phyloP scores from a whole-genome alignment of 768 basidiomycete species.

The Phanerochaete sordida region DNA sequence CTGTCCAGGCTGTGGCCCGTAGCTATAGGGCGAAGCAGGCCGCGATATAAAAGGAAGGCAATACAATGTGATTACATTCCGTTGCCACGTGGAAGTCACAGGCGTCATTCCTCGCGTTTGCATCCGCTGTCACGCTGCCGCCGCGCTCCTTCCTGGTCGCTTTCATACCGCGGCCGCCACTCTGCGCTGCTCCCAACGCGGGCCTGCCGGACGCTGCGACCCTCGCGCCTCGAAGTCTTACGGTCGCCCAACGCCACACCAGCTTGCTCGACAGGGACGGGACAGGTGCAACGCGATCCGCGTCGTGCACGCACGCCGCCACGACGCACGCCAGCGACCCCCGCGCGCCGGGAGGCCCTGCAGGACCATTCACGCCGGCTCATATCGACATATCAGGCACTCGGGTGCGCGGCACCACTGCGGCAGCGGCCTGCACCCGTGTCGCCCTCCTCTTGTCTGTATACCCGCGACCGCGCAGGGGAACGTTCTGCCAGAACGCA shows the following conservation, averaged over 20 bases:
- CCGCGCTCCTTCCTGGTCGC: neutral
- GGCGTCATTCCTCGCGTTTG: neutral
- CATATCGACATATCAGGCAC: neutral
- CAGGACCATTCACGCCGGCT: neutral
- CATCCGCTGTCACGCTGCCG: neutral
- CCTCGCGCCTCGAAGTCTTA: neutral
- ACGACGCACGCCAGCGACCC: neutral
- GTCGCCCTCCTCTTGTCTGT: neutral
- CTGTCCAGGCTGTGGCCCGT: constrained; percentile 2
- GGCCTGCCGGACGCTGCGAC: neutral
- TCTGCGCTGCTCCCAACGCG: neutral
- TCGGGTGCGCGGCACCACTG: neutral
- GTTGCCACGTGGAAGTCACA: constrained; percentile 4
- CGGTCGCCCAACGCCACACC: neutral
- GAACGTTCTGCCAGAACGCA: neutral
- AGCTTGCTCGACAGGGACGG: neutral
- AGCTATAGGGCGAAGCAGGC: neutral
- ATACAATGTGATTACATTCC: constrained; percentile 3
- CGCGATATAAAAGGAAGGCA: constrained; percentile 4
- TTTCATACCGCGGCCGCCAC: neutral
- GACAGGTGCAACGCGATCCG: neutral
- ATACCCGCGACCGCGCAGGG: neutral
- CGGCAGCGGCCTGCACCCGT: neutral
- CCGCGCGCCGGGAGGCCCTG: neutral
- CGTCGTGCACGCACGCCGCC: neutral